Evolutionary conservation across 2,329 filamentous ascomycete species (phyloP), one percentile per base, ranked within the genome.

Genomic region (Stagonosporopsis chrysanthemi): DNA sequence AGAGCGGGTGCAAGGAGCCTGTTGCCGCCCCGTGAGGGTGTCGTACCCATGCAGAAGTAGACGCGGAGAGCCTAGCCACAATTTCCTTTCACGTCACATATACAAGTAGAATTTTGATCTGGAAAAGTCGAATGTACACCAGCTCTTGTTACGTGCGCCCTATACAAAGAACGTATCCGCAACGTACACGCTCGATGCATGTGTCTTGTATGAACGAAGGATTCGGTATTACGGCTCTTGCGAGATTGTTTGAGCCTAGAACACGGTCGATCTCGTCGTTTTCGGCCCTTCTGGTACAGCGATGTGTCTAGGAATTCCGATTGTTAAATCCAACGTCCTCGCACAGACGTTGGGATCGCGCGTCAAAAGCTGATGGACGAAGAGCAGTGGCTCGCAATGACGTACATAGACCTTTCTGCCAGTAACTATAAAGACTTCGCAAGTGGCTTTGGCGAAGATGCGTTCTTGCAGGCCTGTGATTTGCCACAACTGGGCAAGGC

Each of bases 1-100:
- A 78, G 86, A 52, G 80, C 69, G 43, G 64, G 68, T 39, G 71
- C 74, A 8, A 65, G 74, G 46, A 75, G 73, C 41, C 47, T 77
- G 47, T 58, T 77, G 56, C 73, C 75, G 4, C 76, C 77, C 9
- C 68, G 80, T 33, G 72, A 77, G 55, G 68, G 71, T 12, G 73
- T 77, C 4, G 56, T 76, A 6, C 74, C 77, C 12, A 71, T 76
- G 17, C 41, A 60, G 54, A 55, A 64, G 44, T 53, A 58, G 41
- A 48, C 29, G 11, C 24, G 23, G 9, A 22, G 8, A 22, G 43
- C 8, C 8, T 7, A 14, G 14, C 4, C 41, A 23, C 23, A 31
- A 33, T 24, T 17, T 9, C 12, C 3, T 46, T 38, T 36, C n/a
- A n/a, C 31, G 19, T 24, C 19, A 31, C 29, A 38, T 17, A 35